phyloP scores from a whole-genome alignment of 164 flowering plant genomes.

The Magnolia kwangsiensis region DNA sequence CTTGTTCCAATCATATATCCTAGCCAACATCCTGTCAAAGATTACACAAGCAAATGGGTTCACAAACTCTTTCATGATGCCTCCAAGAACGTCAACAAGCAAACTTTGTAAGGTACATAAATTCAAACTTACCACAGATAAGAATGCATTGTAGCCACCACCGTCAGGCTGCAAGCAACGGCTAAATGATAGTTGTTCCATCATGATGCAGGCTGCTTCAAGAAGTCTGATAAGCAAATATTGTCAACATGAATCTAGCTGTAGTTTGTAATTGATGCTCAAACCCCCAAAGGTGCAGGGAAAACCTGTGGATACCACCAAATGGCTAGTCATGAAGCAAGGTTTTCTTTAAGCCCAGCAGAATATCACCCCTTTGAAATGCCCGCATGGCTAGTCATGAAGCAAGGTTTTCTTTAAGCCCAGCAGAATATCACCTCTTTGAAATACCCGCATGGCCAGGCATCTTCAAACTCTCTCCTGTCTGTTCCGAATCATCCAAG shows the following conservation, averaged over 20 bases:
- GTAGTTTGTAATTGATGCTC: neutral
- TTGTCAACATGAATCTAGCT: neutral
- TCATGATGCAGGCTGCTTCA: neutral
- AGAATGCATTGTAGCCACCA: neutral
- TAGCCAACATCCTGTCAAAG: neutral
- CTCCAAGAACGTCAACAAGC: neutral
- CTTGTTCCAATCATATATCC: neutral
- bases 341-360: slow-evolving; percentile 27
- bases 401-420: slow-evolving; percentile 28
- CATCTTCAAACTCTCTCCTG: slow-evolving; percentile 47
- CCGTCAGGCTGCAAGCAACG: neutral
- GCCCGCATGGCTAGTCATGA: neutral
- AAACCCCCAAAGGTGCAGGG: neutral
- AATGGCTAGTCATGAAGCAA: slow-evolving; percentile 12
- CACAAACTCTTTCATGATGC: neutral
- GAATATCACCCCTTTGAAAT: slow-evolving; percentile 41
- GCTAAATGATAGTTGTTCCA: neutral
- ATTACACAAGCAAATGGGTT: neutral
- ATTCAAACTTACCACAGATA: neutral
- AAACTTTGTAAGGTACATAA: neutral
- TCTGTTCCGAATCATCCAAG: slow-evolving; percentile 45
- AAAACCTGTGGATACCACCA: neutral
- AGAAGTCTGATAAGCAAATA: neutral
- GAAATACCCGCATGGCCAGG: slow-evolving; percentile 53
- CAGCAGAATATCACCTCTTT: slow-evolving; percentile 35